A percentile compares a stretch with the other conserved stretches of the same genome.
Conservation (phyloP, 345 rosid species). For the Rhizophora mangle region DNA sequence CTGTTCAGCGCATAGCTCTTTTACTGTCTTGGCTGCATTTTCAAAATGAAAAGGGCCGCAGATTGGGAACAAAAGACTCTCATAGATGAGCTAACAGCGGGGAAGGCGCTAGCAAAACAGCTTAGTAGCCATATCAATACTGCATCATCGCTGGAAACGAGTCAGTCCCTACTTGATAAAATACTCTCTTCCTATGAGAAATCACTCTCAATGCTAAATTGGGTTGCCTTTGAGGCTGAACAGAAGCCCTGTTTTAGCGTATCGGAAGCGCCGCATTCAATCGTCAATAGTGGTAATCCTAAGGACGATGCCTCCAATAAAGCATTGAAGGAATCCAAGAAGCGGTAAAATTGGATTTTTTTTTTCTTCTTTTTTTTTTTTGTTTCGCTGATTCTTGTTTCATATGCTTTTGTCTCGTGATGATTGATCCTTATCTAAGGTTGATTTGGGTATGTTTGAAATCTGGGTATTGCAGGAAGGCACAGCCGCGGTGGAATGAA, state of each 20-base stretch:
- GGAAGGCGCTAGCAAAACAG: slow-evolving; percentile 55
- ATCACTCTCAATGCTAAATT: slow-evolving; percentile 52
- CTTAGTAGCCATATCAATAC: slow-evolving; percentile 46
- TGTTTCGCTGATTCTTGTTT: not conserved
- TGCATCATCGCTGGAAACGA: slow-evolving; percentile 41
- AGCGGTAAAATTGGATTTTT: slow-evolving; percentile 41
- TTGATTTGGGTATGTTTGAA: slow-evolving; percentile 3
- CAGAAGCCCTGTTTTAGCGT: slow-evolving; percentile 17
- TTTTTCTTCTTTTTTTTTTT: not conserved
- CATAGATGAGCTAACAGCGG: slow-evolving; percentile 50
- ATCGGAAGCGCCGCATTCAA: slow-evolving; percentile 23
- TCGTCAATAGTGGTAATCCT: slow-evolving; percentile 21
- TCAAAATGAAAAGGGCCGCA: slow-evolving; percentile 14
- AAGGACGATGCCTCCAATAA: slow-evolving; percentile 28
- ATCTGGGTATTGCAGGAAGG: slow-evolving; percentile 43
- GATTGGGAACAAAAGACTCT: slow-evolving; percentile 36
- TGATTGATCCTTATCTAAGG: slow-evolving; percentile 4
- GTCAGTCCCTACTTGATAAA: slow-evolving; percentile 38
- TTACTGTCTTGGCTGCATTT: not conserved
- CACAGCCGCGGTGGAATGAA: slow-evolving; percentile 35
- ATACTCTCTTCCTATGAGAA: slow-evolving; percentile 68
- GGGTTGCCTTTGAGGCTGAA: slow-evolving; percentile 10
- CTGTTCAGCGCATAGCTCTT: no score
- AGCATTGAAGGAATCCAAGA: slow-evolving; percentile 34
- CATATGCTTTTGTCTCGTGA: not conserved